These are phyloP conservation scores for Colletotrichum costaricense DNA, from an alignment of 2,329 filamentous ascomycete species.

Conservation along the genomic window DNA sequence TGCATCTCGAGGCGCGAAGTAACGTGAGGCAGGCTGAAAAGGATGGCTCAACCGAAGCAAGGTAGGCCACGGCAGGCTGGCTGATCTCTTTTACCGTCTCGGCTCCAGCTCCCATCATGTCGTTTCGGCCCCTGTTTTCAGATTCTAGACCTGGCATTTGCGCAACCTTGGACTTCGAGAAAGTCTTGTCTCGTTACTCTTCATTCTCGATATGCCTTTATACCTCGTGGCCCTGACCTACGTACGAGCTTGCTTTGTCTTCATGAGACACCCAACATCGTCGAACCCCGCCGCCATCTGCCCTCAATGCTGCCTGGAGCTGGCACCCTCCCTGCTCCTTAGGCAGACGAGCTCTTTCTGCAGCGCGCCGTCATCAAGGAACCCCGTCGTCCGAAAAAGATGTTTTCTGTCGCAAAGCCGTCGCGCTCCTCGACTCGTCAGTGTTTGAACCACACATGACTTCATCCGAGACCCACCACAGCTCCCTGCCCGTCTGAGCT, in stretches of 20 bases:
- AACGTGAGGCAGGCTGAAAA: slow-evolving; percentile 9
- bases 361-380: slow-evolving; percentile 14
- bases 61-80: neutral
- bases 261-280: slow-evolving; percentile 19
- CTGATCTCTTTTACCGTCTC: neutral
- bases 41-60: neutral
- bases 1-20: slow-evolving; percentile 24
- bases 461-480: slow-evolving; percentile 20
- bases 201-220: neutral
- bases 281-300: slow-evolving; percentile 15
- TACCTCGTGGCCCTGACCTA: neutral
- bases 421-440: neutral
- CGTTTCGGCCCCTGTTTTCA: neutral
- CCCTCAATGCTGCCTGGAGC: slow-evolving; percentile 23
- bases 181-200: neutral
- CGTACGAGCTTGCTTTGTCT: neutral
- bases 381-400: slow-evolving; percentile 1
- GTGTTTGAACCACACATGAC: slow-evolving; percentile 7
- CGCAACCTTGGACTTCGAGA: neutral
- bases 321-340: slow-evolving; percentile 23
- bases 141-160: neutral
- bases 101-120: neutral
- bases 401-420: slow-evolving; percentile 12
- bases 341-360: slow-evolving; percentile 14
- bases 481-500: slow-evolving; percentile 19